These are phyloP conservation scores for Buxus sempervirens DNA, from an alignment of 164 flowering plant species.

Conservation along the genomic window DNA sequence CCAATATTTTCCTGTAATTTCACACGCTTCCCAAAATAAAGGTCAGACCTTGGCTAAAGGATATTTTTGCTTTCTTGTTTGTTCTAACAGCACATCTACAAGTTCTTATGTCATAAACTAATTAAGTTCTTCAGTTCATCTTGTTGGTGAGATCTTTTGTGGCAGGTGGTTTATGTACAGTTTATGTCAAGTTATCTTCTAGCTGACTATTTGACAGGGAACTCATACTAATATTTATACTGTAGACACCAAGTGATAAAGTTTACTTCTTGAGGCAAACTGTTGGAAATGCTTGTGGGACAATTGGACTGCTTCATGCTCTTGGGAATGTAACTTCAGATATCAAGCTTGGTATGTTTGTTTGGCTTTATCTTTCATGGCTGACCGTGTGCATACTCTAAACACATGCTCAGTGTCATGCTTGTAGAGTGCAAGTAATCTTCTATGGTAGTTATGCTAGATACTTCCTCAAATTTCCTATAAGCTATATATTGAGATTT, in stretches of 20 bases:
- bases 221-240: slow-evolving; percentile 3
- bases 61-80: no score
- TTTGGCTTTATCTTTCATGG: background rate
- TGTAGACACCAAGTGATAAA: slow-evolving; percentile 48
- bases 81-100: no score
- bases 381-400: background rate
- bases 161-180: background rate
- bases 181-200: background rate
- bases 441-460: background rate
- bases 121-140: background rate
- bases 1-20: no score
- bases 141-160: background rate
- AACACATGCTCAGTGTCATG: background rate
- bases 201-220: background rate
- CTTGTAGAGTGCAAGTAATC: background rate
- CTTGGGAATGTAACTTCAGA: slow-evolving; percentile 82
- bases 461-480: background rate
- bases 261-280: slow-evolving; percentile 94
- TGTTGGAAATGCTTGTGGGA: slow-evolving; percentile 99
- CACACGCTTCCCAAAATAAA: no score
- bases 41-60: no score
- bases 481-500: background rate
- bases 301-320: slow-evolving; percentile 97
- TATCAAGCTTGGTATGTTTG: slow-evolving; percentile 68
- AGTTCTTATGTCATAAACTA: no score